Evolutionary conservation across 2,329 filamentous ascomycete species (phyloP).

Genomic region (Penicillium sp.): DNA sequence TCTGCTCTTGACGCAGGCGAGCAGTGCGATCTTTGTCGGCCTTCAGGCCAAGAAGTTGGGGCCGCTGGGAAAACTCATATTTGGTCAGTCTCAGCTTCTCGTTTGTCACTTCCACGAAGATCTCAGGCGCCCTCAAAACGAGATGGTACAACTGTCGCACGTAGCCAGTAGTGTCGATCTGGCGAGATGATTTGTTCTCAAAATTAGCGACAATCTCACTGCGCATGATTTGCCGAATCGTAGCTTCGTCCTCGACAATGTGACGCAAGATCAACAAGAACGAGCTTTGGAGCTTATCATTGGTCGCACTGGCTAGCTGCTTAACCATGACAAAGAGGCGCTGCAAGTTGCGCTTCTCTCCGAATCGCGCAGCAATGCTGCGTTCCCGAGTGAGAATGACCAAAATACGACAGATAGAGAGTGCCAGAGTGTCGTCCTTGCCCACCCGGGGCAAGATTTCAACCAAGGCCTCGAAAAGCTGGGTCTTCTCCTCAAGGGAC

Average conservation of each 20-base stretch:
- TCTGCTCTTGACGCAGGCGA: conserved; percentile 24
- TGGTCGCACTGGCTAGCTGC: conserved; percentile 78
- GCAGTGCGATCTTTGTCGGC: conserved; percentile 39
- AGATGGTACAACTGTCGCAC: conserved; percentile 75
- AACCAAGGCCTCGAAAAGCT: conserved; percentile 74
- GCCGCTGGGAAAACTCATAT: conserved; percentile 58
- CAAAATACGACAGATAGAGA: conserved; percentile 79
- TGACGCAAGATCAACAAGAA: conserved; percentile 89
- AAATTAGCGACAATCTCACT: conserved; percentile 83
- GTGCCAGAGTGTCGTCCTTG: conserved; percentile 80
- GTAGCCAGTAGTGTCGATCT: conserved; percentile 70
- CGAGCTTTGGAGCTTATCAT: conserved; percentile 70
- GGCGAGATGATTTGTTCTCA: conserved; percentile 57
- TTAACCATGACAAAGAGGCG: conserved; percentile 93
- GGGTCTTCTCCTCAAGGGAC: conserved; percentile 63
- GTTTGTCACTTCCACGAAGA: conserved; percentile 85
- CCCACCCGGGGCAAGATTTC: conserved; percentile 82
- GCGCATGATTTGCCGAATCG: conserved; percentile 86
- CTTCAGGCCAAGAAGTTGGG: conserved; percentile 56
- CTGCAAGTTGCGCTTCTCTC: conserved; percentile 86
- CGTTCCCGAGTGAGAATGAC: conserved; percentile 84
- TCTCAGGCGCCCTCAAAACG: conserved; percentile 74
- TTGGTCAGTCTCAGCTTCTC: conserved; percentile 75
- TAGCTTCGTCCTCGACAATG: conserved; percentile 90
- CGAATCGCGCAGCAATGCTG: conserved; percentile 70